Evolutionary conservation across 176 grass and related monocot genomes (phyloP).

Genomic region (Zizania latifolia): DNA sequence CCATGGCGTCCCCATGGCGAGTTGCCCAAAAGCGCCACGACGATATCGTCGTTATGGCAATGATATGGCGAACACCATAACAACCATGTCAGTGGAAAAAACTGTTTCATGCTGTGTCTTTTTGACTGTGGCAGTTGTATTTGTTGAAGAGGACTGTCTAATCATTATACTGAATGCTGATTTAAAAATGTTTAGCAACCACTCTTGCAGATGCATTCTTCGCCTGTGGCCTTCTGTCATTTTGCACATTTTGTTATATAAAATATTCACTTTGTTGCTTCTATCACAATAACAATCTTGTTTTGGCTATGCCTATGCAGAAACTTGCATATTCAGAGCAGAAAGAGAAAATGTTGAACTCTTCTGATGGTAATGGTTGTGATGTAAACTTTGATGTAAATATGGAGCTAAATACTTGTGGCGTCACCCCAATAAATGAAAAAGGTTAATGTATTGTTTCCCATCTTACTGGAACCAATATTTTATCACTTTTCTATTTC

Average conservation of each 20-base stretch:
- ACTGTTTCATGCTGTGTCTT: background rate
- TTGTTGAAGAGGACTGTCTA: background rate
- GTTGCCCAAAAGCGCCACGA: too few relatives aligned
- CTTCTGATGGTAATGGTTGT: background rate
- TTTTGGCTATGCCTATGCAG: conserved; percentile 21
- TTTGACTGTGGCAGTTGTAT: background rate
- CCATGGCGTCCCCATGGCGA: too few relatives aligned
- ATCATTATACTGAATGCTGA: background rate
- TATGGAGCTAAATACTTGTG: background rate
- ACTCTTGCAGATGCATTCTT: background rate
- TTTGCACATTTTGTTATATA: background rate
- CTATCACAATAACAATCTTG: background rate
- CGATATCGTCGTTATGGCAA: too few relatives aligned
- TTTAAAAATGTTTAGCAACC: background rate
- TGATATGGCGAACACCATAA: too few relatives aligned
- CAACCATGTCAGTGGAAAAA: too few relatives aligned
- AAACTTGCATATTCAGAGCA: conserved; percentile 19
- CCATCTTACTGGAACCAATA: background rate
- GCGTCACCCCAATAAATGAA: conserved; percentile 1
- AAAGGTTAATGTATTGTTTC: conserved; percentile 25
- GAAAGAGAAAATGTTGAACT: background rate
- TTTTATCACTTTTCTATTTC: background rate
- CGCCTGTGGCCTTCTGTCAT: background rate
- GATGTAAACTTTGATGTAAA: conserved; percentile 31
- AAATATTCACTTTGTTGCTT: background rate